These are phyloP conservation scores for Haplosporangium sp. DNA, from an alignment of 371 early-diverging fungal genomes.

Conservation along the genomic window DNA sequence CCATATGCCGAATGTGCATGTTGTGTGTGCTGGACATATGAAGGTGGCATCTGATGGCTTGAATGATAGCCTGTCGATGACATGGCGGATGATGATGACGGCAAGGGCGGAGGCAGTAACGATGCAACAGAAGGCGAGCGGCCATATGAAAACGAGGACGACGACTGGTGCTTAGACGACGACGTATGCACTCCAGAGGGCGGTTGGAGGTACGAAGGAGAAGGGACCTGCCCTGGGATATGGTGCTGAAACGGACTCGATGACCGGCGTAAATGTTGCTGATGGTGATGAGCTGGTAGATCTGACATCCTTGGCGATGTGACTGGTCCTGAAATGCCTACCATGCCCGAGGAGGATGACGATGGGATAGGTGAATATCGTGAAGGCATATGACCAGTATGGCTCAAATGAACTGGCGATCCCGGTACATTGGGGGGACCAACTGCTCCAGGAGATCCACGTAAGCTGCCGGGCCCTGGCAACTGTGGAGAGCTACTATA, in stretches of 20 bases:
- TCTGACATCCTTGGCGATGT: slow-evolving; percentile 30
- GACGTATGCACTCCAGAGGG: slow-evolving; percentile 17
- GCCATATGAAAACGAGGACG: slow-evolving; percentile 28
- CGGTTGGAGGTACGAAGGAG: slow-evolving; percentile 42
- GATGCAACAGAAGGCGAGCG: slow-evolving; percentile 20
- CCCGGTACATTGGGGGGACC: slow-evolving; percentile 25
- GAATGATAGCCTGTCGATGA: slow-evolving; percentile 23
- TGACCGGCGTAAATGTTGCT: slow-evolving; percentile 40
- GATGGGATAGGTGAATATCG: slow-evolving; percentile 35
- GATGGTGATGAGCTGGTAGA: slow-evolving; percentile 21
- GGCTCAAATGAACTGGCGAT: slow-evolving; percentile 39
- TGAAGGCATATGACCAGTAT: slow-evolving; percentile 27
- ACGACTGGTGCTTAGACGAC: slow-evolving; percentile 13
- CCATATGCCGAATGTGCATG: slow-evolving; percentile 12
- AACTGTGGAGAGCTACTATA: slow-evolving; percentile 48
- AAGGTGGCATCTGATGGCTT: slow-evolving; percentile 23
- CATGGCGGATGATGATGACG: slow-evolving; percentile 7
- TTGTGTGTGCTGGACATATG: slow-evolving; percentile 21
- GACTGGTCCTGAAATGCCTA: slow-evolving; percentile 14
- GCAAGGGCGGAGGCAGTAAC: slow-evolving; percentile 24
- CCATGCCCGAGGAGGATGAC: slow-evolving; percentile 9
- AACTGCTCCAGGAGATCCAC: slow-evolving; percentile 32
- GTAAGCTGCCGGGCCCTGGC: slow-evolving; percentile 22
- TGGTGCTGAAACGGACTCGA: slow-evolving; percentile 48
- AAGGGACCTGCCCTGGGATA: slow-evolving; percentile 29